A percentile compares a stretch with the other conserved stretches of the same genome.
These are phyloP conservation scores for Leishmania martiniquensis DNA, from an alignment of 208 protist species.

Conservation along the genomic window DNA sequence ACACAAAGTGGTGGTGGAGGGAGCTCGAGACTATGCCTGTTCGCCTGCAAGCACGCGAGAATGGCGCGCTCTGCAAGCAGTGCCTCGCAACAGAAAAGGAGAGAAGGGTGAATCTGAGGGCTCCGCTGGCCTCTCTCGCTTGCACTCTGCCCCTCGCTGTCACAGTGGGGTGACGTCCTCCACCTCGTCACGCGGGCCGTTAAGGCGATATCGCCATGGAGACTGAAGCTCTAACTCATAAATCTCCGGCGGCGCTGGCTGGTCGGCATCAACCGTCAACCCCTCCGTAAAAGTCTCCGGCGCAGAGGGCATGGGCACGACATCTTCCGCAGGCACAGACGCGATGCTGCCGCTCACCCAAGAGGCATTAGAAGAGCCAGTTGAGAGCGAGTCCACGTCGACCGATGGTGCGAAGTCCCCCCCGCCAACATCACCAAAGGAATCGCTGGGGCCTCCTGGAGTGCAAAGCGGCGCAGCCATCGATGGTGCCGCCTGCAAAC, in stretches of 20 bases:
- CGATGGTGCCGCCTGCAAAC: background rate
- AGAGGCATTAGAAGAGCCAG: background rate
- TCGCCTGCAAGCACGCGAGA: too few species aligned
- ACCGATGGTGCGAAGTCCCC: background rate
- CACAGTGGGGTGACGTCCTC: conserved; percentile 63
- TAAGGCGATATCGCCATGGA: conserved; percentile 7
- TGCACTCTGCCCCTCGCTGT: background rate
- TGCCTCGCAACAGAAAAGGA: background rate
- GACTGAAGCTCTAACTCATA: conserved; percentile 20
- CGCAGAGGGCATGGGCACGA: background rate
- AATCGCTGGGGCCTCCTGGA: background rate
- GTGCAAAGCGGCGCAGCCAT: background rate
- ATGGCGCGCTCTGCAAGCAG: background rate
- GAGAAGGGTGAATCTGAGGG: background rate
- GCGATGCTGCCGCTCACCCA: background rate
- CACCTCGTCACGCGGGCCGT: conserved; percentile 33
- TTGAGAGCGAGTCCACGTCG: background rate
- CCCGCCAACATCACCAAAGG: background rate
- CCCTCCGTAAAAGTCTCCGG: background rate
- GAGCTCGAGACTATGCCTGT: too few species aligned
- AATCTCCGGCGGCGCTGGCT: conserved; percentile 6
- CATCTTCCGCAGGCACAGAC: background rate
- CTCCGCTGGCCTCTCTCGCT: background rate
- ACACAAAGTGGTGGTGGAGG: background rate
- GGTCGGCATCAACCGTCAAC: background rate